Percentiles rank a stretch among this genome's conserved stretches.
Conservation (phyloP, 345 rosid genomes). For the Acer campestre region DNA sequence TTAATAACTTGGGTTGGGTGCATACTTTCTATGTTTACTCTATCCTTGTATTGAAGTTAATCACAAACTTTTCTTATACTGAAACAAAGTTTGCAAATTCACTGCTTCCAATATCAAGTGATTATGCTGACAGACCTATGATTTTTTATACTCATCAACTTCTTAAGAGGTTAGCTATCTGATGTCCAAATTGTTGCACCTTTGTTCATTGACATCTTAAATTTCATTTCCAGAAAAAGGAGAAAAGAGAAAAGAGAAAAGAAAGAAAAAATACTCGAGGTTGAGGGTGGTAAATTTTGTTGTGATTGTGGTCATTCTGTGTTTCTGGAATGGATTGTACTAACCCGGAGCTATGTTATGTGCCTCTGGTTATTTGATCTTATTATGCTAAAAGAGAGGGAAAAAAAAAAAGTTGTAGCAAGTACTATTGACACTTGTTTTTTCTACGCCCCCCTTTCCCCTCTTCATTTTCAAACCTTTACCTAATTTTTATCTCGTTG, state of each 20-base stretch:
- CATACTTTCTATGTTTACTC: not conserved
- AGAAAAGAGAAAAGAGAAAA: not conserved
- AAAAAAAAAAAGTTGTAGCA: not conserved
- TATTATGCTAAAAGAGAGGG: not conserved
- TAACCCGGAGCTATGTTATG: not conserved
- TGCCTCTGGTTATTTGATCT: not conserved
- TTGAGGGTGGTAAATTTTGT: not conserved
- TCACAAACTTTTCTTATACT: not conserved
- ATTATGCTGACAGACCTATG: not conserved
- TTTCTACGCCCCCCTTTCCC: not conserved
- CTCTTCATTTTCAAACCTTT: not conserved
- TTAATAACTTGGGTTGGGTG: not conserved
- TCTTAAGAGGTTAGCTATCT: not conserved
- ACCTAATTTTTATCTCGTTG: constrained; percentile 9
- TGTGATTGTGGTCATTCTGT: not conserved
- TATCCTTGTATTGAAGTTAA: not conserved
- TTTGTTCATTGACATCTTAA: not conserved
- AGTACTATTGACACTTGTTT: not conserved
- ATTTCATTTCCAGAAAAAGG: not conserved
- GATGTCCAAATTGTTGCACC: not conserved
- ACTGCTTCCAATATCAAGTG: not conserved
- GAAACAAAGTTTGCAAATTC: not conserved
- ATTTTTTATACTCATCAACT: not conserved
- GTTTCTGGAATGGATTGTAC: not conserved
- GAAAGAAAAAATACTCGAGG: not conserved